Conservation (phyloP, 169 alveolate genomes). For the Plasmodium reichenowi region DNA sequence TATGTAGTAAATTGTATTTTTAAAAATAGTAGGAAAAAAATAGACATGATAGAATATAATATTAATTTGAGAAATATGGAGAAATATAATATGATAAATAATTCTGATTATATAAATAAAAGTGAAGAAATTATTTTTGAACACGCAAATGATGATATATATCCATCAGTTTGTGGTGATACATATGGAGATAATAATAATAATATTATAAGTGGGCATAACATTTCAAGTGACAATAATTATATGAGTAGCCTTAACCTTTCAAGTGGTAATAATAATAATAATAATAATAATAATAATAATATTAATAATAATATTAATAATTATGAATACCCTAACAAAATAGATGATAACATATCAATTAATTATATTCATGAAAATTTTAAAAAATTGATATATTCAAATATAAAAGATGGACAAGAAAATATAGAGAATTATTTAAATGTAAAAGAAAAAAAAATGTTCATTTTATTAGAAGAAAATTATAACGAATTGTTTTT, state of each 20-base stretch:
- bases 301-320: background rate
- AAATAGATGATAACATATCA: background rate
- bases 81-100: background rate
- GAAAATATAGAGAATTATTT: slow-evolving; percentile 11
- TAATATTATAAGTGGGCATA: background rate
- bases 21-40: slow-evolving; percentile 36
- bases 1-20: slow-evolving; percentile 27
- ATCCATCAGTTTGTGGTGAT: background rate
- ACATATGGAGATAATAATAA: background rate
- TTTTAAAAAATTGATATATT: slow-evolving; percentile 13
- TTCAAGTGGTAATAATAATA: too few species aligned
- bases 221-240: too few species aligned
- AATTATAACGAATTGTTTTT: slow-evolving; percentile 24
- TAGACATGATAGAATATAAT: slow-evolving; percentile 8
- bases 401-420: slow-evolving; percentile 23
- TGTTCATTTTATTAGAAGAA: background rate
- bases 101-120: background rate
- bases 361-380: background rate
- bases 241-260: background rate
- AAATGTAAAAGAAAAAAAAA: background rate
- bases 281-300: background rate
- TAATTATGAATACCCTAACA: background rate
- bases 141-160: background rate
- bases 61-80: background rate
- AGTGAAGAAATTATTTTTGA: background rate